Evolutionary conservation across 1,139 yeast genomes (phyloP).

Genomic region (Kurtzmaniella quercitrusa): DNA sequence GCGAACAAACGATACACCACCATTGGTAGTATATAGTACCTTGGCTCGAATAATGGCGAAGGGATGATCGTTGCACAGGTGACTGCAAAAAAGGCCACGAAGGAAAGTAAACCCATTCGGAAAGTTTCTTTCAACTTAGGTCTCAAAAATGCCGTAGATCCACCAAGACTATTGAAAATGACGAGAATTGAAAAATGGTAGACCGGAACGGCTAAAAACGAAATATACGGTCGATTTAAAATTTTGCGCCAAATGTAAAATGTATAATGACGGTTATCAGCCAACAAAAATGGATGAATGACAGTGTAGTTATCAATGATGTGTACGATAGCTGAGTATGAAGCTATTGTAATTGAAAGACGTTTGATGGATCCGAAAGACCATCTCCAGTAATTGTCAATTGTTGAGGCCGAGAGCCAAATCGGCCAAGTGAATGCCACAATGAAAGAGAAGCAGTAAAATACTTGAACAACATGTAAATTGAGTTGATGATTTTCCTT

Average conservation of each 20-base stretch:
- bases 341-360: conserved; percentile 14
- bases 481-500: conserved; percentile 76
- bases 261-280: conserved; percentile 92
- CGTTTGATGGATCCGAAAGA: conserved; percentile 14
- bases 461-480: conserved; percentile 73
- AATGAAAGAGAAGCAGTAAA: conserved; percentile 69
- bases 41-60: conserved; percentile 88
- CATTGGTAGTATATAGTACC: conserved; percentile 84
- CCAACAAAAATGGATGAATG: conserved; percentile 84
- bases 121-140: conserved; percentile 5
- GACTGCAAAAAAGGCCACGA: conserved; percentile 48
- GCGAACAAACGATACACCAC: conserved; percentile 65
- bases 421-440: conserved; percentile 64
- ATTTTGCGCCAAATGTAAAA: conserved; percentile 76
- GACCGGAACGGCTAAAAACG: conserved; percentile 52
- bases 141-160: not conserved
- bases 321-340: conserved; percentile 35
- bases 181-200: conserved; percentile 69
- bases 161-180: conserved; percentile 13
- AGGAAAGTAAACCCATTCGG: conserved; percentile 29
- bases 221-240: conserved; percentile 39
- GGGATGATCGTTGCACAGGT: conserved; percentile 66
- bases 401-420: conserved; percentile 49
- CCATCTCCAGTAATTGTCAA: conserved; percentile 28
- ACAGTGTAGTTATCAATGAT: conserved; percentile 60